Evolutionary conservation across 306 rosid genomes (phyloP), one percentile per base, ranked within the genome.

Genomic region (Comarum palustre): DNA sequence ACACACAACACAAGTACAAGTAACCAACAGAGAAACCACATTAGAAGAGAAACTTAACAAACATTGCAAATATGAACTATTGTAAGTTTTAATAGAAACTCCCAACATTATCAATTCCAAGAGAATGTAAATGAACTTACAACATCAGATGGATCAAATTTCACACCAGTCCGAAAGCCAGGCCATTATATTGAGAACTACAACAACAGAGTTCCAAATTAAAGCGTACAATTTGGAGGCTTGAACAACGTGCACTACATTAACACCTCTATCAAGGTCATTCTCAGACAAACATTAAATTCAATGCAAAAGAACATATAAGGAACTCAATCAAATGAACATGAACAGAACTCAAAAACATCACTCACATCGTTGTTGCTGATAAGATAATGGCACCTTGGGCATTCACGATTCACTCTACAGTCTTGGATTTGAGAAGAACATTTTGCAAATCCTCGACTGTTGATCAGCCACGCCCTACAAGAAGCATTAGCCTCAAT

Each of bases 101-200:
- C 29, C 29, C 58, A 43, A 27, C 41, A 51, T 12, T 13, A 54
- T 22, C 39, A 0, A 36, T 22, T 70, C 47, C 36, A 72, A 60
- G 11, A 9, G 10, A 36, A 42, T 22, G 36, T 8, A 62, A 45
- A 22, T 25, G 15, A 12, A 47, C 50, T 12, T 54, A 17, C 89
- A 50, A 73, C 69, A 79, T 91, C 96, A 52, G 96, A 85, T 66
- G 98, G 97, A 79, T 93, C 94, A 84, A 93, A 93, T 80, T 91
- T 93, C 22, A 91, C 93, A 75, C 98, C 98, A 78, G 75, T 57
- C 24, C 97, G 98, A 77, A 93, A 79, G 47, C 97, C 97, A 38
- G 97, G 98, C 98, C 98, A 93, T 74, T 93, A 86, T 10, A 77
- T 63, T 72, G 82, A 82, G 78, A 86, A 90, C 98, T 93, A 50